Evolutionary conservation across 495 filamentous ascomycete species (phyloP).

Genomic region (Chaetomidium leptoderma): DNA sequence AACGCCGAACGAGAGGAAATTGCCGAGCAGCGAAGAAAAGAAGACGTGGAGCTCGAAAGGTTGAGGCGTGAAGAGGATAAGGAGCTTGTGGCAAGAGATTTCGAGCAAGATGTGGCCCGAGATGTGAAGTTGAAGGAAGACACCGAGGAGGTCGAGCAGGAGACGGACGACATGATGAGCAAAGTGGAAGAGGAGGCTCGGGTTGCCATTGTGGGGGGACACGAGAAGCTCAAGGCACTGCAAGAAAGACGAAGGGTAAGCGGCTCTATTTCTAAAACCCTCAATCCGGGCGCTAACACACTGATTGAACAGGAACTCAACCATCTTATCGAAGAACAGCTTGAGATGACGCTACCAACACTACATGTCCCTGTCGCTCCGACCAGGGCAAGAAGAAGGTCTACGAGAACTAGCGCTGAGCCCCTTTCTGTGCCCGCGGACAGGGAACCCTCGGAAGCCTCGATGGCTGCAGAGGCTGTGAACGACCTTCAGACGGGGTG

Average conservation of each 20-base stretch:
- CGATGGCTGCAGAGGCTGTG: background rate
- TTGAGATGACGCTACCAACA: constrained; percentile 25
- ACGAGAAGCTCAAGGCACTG: constrained; percentile 25
- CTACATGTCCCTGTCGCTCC: constrained; percentile 4
- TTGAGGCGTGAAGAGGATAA: constrained; percentile 32
- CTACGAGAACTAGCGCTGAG: constrained; percentile 2
- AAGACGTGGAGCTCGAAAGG: constrained; percentile 35
- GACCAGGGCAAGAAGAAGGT: constrained; percentile 17
- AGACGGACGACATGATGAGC: constrained; percentile 28
- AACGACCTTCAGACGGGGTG: background rate
- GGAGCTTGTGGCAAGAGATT: constrained; percentile 18
- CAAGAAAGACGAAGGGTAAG: constrained; percentile 34
- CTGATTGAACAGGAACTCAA: constrained; percentile 32
- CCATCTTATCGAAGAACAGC: constrained; percentile 34
- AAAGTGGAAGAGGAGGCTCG: constrained; percentile 31
- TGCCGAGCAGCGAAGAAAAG: constrained; percentile 24
- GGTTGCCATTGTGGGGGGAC: constrained; percentile 24
- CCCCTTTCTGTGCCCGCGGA: constrained; percentile 12
- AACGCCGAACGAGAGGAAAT: constrained; percentile 27
- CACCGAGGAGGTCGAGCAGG: constrained; percentile 27
- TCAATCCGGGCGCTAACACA: constrained; percentile 10
- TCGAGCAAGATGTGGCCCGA: constrained; percentile 26
- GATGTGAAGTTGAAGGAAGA: constrained; percentile 21
- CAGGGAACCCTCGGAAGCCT: background rate
- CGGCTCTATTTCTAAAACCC: too few species aligned